A percentile compares a stretch with the other conserved stretches of the same genome.
phyloP scores from a whole-genome alignment of 805 yeast genomes.

The Torulaspora gathmanii region DNA sequence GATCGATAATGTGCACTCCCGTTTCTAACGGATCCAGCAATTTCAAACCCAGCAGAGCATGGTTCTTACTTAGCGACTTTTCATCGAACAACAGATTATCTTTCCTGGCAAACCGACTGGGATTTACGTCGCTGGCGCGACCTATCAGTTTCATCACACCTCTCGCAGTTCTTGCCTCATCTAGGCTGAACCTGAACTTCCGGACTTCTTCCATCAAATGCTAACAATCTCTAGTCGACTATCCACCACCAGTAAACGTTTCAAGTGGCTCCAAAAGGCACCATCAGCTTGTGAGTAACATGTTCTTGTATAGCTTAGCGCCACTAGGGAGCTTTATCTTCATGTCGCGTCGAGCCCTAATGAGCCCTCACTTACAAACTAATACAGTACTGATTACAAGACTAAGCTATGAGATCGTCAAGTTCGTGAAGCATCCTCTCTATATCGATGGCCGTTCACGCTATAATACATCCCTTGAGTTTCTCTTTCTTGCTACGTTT shows the following conservation, averaged over 20 bases:
- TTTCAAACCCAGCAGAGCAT: constrained; percentile 24
- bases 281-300: background rate
- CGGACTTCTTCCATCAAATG: constrained; percentile 14
- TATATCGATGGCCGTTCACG: constrained; percentile 5
- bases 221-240: background rate
- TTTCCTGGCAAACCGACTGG: constrained; percentile 12
- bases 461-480: constrained; percentile 15
- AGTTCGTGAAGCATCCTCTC: background rate
- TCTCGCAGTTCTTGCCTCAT: constrained; percentile 13
- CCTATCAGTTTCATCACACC: constrained; percentile 22
- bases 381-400: background rate
- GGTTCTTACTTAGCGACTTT: constrained; percentile 22
- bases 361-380: constrained; percentile 1
- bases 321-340: constrained; percentile 7
- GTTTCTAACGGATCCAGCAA: constrained; percentile 14
- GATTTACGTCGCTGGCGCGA: constrained; percentile 19
- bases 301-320: constrained; percentile 1
- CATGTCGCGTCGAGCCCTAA: constrained; percentile 1
- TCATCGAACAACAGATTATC: constrained; percentile 24
- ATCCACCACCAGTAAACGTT: background rate
- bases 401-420: background rate
- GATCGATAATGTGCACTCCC: constrained; percentile 13
- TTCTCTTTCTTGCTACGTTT: constrained; percentile 11
- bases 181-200: constrained; percentile 12
- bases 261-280: background rate